Evolutionary conservation across 208 protist species (phyloP).

Genomic region (Acanthamoeba culbertsoni): DNA sequence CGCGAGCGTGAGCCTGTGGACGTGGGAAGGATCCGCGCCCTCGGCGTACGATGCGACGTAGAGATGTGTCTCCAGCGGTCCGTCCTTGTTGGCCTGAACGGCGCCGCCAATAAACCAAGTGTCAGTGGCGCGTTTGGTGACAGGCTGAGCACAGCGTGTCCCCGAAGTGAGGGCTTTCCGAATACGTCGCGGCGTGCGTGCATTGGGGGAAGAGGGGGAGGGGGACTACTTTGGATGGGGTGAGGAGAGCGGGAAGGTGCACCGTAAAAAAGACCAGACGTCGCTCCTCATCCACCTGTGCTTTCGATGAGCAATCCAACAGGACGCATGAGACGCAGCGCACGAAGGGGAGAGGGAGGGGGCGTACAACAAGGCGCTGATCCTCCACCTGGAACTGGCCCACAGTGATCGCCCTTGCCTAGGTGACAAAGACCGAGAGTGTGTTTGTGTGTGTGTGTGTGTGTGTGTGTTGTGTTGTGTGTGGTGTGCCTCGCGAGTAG

Average conservation of each 20-base stretch:
- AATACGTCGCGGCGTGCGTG: too few relatives aligned
- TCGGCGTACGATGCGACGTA: conserved; percentile 63
- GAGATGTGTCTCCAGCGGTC: conserved; percentile 62
- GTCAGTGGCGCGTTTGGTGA: too few relatives aligned
- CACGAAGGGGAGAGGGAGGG: background rate
- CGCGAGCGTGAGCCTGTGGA: background rate
- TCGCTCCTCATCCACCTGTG: conserved; percentile 59
- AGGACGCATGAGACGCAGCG: conserved; percentile 14
- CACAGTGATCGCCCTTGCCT: background rate
- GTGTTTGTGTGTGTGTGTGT: too few relatives aligned
- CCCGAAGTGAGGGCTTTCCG: too few relatives aligned
- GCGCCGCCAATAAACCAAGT: too few relatives aligned
- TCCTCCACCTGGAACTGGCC: background rate
- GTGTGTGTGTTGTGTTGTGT: too few relatives aligned
- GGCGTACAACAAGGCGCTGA: background rate
- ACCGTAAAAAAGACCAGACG: conserved; percentile 67
- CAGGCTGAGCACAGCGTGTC: too few relatives aligned
- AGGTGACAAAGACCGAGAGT: background rate
- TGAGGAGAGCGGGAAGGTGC: too few relatives aligned
- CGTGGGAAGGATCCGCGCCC: background rate
- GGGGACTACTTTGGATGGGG: too few relatives aligned
- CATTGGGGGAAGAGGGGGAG: too few relatives aligned
- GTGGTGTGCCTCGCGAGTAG: too few relatives aligned
- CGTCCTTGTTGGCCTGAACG: conserved; percentile 59
- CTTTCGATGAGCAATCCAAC: background rate